These are phyloP conservation scores for Orbilia javanica DNA, from an alignment of 2,329 filamentous ascomycete species.

Conservation along the genomic window DNA sequence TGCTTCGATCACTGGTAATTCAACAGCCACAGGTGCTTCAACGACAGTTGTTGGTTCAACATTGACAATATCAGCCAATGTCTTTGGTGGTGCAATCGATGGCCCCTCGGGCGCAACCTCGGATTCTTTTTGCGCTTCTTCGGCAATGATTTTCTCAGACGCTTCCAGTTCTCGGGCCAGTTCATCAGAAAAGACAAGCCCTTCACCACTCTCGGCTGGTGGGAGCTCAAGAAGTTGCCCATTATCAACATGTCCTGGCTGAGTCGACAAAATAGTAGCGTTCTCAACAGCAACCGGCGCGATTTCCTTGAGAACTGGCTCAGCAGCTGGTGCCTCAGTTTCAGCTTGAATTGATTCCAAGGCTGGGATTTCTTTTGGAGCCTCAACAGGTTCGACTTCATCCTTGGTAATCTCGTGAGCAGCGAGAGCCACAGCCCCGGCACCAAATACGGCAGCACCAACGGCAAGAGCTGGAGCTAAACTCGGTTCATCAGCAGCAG, in stretches of 20 bases:
- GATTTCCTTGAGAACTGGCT: neutral
- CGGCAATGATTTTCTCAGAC: slow-evolving; percentile 37
- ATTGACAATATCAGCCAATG: slow-evolving; percentile 43
- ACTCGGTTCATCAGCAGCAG: slow-evolving; percentile 24
- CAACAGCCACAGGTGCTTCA: neutral
- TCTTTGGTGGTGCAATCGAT: slow-evolving; percentile 43
- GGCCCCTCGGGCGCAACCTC: slow-evolving; percentile 31
- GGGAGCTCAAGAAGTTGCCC: slow-evolving; percentile 51
- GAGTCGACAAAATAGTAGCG: slow-evolving; percentile 43
- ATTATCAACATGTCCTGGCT: slow-evolving; percentile 37
- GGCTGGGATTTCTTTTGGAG: slow-evolving; percentile 1
- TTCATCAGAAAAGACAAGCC: slow-evolving; percentile 52
- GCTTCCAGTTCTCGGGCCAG: slow-evolving; percentile 49
- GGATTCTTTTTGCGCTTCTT: slow-evolving; percentile 13
- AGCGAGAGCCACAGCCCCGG: slow-evolving; percentile 34
- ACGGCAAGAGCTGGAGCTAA: slow-evolving; percentile 28
- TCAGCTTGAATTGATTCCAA: neutral
- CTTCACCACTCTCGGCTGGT: slow-evolving; percentile 48
- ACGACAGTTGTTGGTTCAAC: neutral
- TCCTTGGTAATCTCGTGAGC: slow-evolving; percentile 28
- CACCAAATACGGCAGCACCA: slow-evolving; percentile 32
- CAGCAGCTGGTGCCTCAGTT: slow-evolving; percentile 8
- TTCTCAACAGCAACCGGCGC: slow-evolving; percentile 17
- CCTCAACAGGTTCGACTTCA: slow-evolving; percentile 10
- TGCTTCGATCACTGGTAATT: neutral